Percentiles rank a stretch among this genome's conserved stretches.
These are phyloP conservation scores for Trichophyton schoenleinii DNA, from an alignment of 2,329 filamentous ascomycete genomes.

Conservation along the genomic window DNA sequence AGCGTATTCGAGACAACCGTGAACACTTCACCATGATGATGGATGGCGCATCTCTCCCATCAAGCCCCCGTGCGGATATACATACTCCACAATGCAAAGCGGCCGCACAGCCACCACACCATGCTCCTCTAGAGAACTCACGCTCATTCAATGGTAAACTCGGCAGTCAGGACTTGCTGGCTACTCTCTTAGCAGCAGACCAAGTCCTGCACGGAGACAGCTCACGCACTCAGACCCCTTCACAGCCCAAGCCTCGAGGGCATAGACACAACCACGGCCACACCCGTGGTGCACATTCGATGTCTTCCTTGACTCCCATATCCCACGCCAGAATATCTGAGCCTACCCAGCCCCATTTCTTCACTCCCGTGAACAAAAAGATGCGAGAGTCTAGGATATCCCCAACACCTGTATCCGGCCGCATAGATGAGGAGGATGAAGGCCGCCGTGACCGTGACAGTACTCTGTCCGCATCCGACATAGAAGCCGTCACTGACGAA, in stretches of 20 bases:
- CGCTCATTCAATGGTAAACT: conserved; percentile 35
- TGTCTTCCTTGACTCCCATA: conserved; percentile 53
- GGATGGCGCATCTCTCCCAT: conserved; percentile 50
- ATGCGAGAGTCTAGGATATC: conserved; percentile 35
- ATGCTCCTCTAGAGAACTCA: conserved; percentile 25
- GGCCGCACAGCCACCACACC: conserved; percentile 25
- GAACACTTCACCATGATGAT: conserved; percentile 72
- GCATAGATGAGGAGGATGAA: conserved; percentile 24
- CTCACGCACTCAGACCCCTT: conserved; percentile 62
- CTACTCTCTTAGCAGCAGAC: conserved; percentile 59
- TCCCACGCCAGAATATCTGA: not conserved
- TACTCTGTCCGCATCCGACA: conserved; percentile 61
- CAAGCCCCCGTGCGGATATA: conserved; percentile 45
- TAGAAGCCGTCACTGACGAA: conserved; percentile 46
- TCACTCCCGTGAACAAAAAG: conserved; percentile 51
- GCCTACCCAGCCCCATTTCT: conserved; percentile 49
- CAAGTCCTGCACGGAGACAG: conserved; percentile 69
- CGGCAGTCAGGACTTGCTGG: conserved; percentile 54
- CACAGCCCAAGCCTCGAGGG: conserved; percentile 44
- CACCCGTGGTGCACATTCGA: conserved; percentile 62
- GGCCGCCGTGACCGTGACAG: conserved; percentile 66
- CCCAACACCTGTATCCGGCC: conserved; percentile 29
- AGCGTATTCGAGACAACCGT: conserved; percentile 76
- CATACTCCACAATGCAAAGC: conserved; percentile 33
- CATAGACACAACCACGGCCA: conserved; percentile 46